These are phyloP conservation scores for Sporothrix variecibatus DNA, from an alignment of 2,329 filamentous ascomycete species.

Conservation along the genomic window DNA sequence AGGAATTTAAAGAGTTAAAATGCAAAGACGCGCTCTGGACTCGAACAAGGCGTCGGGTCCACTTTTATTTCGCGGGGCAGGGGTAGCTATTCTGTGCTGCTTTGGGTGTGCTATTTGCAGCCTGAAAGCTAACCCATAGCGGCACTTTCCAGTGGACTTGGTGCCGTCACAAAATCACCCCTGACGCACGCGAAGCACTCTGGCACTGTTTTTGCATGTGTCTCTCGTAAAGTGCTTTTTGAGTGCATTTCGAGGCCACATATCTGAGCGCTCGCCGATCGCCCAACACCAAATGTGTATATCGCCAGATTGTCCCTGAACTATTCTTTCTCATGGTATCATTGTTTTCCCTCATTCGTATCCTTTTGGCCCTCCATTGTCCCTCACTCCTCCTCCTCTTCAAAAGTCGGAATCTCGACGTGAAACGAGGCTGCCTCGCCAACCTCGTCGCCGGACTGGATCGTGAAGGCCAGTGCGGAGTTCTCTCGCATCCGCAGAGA, in stretches of 20 bases:
- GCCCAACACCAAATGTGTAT: not conserved
- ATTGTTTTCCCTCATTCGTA: not conserved
- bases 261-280: not conserved
- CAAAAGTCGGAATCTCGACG: slow-evolving; percentile 41
- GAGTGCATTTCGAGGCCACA: not conserved
- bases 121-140: not conserved
- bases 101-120: not conserved
- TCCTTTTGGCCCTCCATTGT: not conserved
- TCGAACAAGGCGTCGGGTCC: not conserved
- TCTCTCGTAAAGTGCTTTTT: slow-evolving; percentile 7
- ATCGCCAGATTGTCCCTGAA: not conserved
- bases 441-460: slow-evolving; percentile 40
- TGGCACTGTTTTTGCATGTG: not conserved
- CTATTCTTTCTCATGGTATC: not conserved
- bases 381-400: slow-evolving; percentile 40
- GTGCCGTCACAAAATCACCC: not conserved
- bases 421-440: slow-evolving; percentile 40
- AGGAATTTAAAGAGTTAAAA: not conserved
- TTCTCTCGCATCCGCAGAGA: slow-evolving; percentile 51
- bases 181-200: not conserved
- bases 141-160: not conserved
- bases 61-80: slow-evolving; percentile 6
- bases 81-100: not conserved
- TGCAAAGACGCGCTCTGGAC: not conserved
- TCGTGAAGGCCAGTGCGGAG: slow-evolving; percentile 52